phyloP scores from a whole-genome alignment of 2,329 filamentous ascomycete species.

The Trichophyton verrucosum region DNA sequence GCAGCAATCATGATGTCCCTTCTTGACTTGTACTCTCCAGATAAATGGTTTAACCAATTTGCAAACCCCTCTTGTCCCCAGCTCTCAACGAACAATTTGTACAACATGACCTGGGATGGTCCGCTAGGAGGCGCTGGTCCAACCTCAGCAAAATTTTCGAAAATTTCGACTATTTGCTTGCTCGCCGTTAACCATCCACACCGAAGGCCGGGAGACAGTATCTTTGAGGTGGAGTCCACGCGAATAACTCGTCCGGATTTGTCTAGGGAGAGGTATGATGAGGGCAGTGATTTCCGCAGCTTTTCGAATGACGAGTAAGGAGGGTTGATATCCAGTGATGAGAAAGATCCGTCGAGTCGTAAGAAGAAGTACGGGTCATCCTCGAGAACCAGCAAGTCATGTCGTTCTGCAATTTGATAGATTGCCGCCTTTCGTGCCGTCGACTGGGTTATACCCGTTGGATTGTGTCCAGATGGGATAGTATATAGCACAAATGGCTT shows the following conservation, averaged over 20 bases:
- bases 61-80: conserved; percentile 24
- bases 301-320: conserved; percentile 39
- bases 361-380: conserved; percentile 84
- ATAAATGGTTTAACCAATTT: conserved; percentile 19
- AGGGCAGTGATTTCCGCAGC: conserved; percentile 55
- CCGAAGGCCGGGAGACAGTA: conserved; percentile 62
- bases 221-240: conserved; percentile 77
- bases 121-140: conserved; percentile 68
- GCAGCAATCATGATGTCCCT: conserved; percentile 18
- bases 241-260: conserved; percentile 69
- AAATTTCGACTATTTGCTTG: conserved; percentile 64
- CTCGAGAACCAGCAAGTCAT: conserved; percentile 69
- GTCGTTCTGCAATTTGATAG: conserved; percentile 60
- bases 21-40: conserved; percentile 16
- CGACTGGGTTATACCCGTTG: conserved; percentile 64
- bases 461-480: conserved; percentile 66
- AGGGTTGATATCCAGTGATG: conserved; percentile 20
- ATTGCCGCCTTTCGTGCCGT: conserved; percentile 50
- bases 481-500: conserved; percentile 54
- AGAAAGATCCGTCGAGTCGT: conserved; percentile 47
- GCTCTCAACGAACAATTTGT: conserved; percentile 52
- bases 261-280: conserved; percentile 61
- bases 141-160: conserved; percentile 63
- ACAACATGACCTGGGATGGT: conserved; percentile 62
- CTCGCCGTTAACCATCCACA: conserved; percentile 75